Evolutionary conservation across 164 flowering plant species (phyloP).

Genomic region (Chimonanthus salicifolius): DNA sequence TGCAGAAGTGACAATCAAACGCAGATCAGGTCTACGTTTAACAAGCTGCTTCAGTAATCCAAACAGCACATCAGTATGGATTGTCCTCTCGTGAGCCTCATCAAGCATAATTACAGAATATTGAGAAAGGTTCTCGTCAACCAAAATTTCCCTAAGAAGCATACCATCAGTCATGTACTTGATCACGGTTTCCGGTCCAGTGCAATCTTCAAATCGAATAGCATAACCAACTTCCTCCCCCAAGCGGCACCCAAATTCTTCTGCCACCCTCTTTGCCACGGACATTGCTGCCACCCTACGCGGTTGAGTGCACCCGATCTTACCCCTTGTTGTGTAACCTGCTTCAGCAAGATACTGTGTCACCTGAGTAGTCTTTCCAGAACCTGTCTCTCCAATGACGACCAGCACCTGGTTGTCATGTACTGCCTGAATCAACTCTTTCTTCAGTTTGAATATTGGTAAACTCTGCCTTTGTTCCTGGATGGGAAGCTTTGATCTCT

Average conservation of each 20-base stretch:
- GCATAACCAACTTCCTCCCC: conserved; percentile 98
- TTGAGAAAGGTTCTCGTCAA: conserved; percentile 80
- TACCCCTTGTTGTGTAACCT: no score
- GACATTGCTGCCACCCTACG: no score
- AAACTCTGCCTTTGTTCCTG: conserved; percentile 93
- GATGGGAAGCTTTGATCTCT: conserved; percentile 85
- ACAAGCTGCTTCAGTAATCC: conserved; percentile 43
- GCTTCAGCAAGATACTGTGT: no score
- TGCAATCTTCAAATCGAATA: conserved; percentile 86
- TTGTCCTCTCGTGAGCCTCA: conserved; percentile 94
- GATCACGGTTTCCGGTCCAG: conserved; percentile 92
- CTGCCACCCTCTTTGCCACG: no score
- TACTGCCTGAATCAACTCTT: no score
- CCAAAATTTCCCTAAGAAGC: conserved; percentile 86
- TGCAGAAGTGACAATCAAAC: conserved; percentile 89
- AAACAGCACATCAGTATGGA: conserved; percentile 56
- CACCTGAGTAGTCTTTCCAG: no score
- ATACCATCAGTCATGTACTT: conserved; percentile 98
- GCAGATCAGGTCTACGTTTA: conserved; percentile 68
- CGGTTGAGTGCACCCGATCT: no score
- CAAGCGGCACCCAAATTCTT: conserved; percentile 84
- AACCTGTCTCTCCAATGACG: no score
- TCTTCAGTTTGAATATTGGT: conserved; percentile 11
- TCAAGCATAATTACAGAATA: conserved; percentile 93
- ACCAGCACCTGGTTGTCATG: no score